phyloP scores from a whole-genome alignment of 176 grass and related monocot species.

The Musa acuminata region DNA sequence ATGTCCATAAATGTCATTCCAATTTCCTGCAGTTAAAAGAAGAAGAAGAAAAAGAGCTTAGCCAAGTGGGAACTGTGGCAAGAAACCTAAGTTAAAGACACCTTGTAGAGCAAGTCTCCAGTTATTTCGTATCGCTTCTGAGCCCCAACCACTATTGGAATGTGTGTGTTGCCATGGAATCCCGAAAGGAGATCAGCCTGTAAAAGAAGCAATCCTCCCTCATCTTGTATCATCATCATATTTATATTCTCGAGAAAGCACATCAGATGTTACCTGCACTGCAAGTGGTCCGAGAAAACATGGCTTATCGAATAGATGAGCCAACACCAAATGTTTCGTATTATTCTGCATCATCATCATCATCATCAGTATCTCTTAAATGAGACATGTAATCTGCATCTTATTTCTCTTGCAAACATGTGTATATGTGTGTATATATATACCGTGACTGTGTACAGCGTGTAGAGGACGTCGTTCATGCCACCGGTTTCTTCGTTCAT shows the following conservation, averaged over 20 bases:
- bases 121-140: constrained; percentile 85
- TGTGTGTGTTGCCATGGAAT: constrained; percentile 82
- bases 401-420: background rate
- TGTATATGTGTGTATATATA: background rate
- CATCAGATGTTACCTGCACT: constrained; percentile 42
- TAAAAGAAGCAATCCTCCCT: background rate
- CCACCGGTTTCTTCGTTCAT: constrained; percentile 93
- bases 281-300: constrained; percentile 88
- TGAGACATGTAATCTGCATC: background rate
- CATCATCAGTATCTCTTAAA: background rate
- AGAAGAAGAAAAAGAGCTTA: background rate
- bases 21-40: constrained; percentile 49
- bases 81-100: constrained; percentile 1
- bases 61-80: background rate
- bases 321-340: constrained; percentile 53
- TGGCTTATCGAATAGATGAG: constrained; percentile 94
- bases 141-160: constrained; percentile 58
- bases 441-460: constrained; percentile 71
- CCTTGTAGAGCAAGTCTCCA: constrained; percentile 84
- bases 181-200: constrained; percentile 71
- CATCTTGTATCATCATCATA: no score
- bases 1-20: constrained; percentile 58
- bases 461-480: constrained; percentile 96
- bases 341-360: constrained; percentile 35
- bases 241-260: no score